Base-by-base conservation (phyloP, 2,329 filamentous ascomycete species). In the Zymoseptoria passerinii region DNA sequence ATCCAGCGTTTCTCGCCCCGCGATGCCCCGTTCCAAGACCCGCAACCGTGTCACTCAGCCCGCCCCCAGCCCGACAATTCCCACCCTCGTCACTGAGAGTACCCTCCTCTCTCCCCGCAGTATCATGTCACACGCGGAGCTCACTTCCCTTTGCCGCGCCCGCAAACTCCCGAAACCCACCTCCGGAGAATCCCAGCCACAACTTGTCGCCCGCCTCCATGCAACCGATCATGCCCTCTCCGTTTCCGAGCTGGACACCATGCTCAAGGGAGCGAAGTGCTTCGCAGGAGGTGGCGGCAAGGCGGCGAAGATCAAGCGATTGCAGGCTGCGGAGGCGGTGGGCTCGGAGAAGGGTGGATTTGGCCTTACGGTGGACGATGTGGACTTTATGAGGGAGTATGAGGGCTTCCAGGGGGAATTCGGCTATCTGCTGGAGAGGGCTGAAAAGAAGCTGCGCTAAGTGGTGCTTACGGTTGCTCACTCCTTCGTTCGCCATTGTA, bases 261-360 rank as follows among this genome's bases (percentile, higher is more conserved):
- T 64, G 2, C 63, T 69, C 18, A 50, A 50, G 40, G 58, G 54
- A 20, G 54, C 52, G 35, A 16, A 16, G 2, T 44, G 35, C 35
- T 44, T 5, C 16, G 60, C 57, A 28, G 23, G 60, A 5, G 58
- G 57, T 20, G 70, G 70, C n/a, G 67, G 61, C 49, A 68, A 66
- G 57, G 55, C 48, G 2, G 61, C 58, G 13, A 59, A 68, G 61
- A 61, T 71, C 19, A 51, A 57, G 49, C 59, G 64, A 9, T 58
- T 73, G 35, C 65, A 68, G 28, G 56, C 63, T 16, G 58, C 66
- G 8, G 69, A 72, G 55, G 70, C 68, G 8, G 56, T 44, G 48
- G 51, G 50, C 1, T 66, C 60, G 18, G 55, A 50, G 3, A 60
- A 58, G 9, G 66, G 63, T 13, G 10, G 49, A 10, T 54, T 58